A percentile compares a stretch with the other conserved stretches of the same genome.
phyloP scores from a whole-genome alignment of 768 basidiomycete species.

The Calocera viscosa region DNA sequence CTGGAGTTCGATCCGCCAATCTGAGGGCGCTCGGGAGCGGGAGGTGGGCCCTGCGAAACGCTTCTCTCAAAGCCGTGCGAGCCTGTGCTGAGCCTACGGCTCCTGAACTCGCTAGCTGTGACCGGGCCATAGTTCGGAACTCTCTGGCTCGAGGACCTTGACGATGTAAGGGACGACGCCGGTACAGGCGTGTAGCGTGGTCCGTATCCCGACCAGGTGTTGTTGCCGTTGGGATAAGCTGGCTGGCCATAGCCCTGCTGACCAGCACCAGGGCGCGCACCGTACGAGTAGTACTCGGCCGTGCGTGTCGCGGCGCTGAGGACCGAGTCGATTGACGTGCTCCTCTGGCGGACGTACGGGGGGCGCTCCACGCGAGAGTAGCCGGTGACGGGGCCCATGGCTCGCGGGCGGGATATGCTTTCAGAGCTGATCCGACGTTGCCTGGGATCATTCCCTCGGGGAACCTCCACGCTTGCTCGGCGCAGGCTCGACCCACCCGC shows the following conservation, averaged over 20 bases:
- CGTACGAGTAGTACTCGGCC: background rate
- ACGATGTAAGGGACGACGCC: background rate
- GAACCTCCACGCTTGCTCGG: background rate
- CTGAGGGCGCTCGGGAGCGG: background rate
- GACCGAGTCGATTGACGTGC: background rate
- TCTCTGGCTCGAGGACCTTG: background rate
- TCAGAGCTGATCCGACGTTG: conserved; percentile 2
- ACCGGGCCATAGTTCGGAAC: background rate
- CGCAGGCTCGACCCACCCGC: no score
- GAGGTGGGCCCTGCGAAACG: background rate
- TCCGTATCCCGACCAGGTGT: background rate
- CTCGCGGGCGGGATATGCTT: background rate
- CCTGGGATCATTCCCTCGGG: background rate
- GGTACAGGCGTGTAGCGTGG: background rate
- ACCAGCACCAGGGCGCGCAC: background rate
- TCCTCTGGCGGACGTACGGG: background rate
- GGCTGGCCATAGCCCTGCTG: background rate
- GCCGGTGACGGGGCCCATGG: background rate
- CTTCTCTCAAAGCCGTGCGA: background rate
- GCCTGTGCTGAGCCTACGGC: background rate
- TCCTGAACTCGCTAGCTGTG: background rate
- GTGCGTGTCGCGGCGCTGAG: background rate
- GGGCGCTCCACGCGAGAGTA: background rate
- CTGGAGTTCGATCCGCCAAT: background rate
- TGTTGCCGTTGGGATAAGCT: background rate